Percentiles rank a stretch among this genome's conserved stretches.
phyloP scores from a whole-genome alignment of 208 protist species.

The Paratrypanosoma confusum region DNA sequence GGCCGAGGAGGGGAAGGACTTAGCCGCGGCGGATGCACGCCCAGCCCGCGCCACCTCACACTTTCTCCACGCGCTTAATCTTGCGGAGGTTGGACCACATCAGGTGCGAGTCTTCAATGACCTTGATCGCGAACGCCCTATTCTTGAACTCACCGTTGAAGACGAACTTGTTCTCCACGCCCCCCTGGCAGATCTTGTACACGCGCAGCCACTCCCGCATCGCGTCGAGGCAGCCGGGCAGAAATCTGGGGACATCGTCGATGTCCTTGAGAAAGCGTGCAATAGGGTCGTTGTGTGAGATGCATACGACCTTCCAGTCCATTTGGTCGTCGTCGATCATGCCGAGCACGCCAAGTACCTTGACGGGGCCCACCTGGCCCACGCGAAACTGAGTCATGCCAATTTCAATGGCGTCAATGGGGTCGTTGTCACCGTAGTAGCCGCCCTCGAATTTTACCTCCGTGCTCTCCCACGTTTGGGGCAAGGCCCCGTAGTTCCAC shows the following conservation, averaged over 20 bases:
- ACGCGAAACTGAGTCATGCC: constrained; percentile 72
- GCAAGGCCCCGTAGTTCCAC: constrained; percentile 95
- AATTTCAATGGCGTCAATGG: constrained; percentile 87
- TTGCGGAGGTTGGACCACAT: constrained; percentile 88
- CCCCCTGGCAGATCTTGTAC: constrained; percentile 89
- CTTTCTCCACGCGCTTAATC: constrained; percentile 67
- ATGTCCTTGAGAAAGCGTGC: constrained; percentile 86
- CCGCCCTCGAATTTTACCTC: constrained; percentile 75
- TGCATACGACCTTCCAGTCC: constrained; percentile 93
- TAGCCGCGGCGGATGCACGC: too few species aligned
- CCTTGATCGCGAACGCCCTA: constrained; percentile 73
- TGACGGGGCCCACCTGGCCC: constrained; percentile 75
- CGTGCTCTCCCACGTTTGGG: constrained; percentile 95
- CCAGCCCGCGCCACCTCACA: too few species aligned
- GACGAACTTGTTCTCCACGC: constrained; percentile 87
- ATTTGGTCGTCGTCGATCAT: constrained; percentile 93
- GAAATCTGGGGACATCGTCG: constrained; percentile 75
- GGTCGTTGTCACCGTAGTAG: constrained; percentile 86
- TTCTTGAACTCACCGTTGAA: constrained; percentile 86
- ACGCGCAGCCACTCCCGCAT: constrained; percentile 85
- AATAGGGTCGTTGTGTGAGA: constrained; percentile 83
- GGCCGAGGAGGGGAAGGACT: too few species aligned
- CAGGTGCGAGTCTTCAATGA: constrained; percentile 85
- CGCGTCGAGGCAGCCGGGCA: constrained; percentile 82
- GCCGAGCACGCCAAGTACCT: constrained; percentile 84